These are phyloP conservation scores for Rhizophora mangle DNA, from an alignment of 345 rosid genomes.

Conservation along the genomic window DNA sequence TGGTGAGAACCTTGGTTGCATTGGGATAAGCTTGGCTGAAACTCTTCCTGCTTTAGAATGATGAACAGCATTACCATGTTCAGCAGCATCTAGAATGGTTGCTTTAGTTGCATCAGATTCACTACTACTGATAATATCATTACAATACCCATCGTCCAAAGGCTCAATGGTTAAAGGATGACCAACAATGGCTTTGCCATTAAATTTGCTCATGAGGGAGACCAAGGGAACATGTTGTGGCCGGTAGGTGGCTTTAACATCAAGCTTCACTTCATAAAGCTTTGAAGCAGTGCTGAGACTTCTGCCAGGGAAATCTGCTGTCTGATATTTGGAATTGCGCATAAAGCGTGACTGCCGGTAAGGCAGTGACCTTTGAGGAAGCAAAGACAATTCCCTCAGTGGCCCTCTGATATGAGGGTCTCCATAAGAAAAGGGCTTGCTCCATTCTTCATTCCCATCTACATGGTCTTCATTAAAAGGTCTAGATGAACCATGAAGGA, in stretches of 20 bases:
- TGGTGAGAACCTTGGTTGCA: conserved; percentile 8
- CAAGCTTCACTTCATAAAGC: conserved; percentile 66
- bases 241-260: conserved; percentile 64
- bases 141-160: conserved; percentile 38
- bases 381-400: conserved; percentile 33
- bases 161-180: conserved; percentile 67
- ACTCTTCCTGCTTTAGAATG: conserved; percentile 32
- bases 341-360: conserved; percentile 55
- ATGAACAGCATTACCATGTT: conserved; percentile 22
- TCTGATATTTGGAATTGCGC: conserved; percentile 43
- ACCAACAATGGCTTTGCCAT: conserved; percentile 81
- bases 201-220: conserved; percentile 79
- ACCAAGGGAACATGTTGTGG: conserved; percentile 79
- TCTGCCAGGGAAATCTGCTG: conserved; percentile 40
- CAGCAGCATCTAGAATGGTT: conserved; percentile 1
- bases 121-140: conserved; percentile 24
- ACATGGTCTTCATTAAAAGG: conserved; percentile 25
- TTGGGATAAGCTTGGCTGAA: conserved; percentile 30
- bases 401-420: conserved; percentile 35
- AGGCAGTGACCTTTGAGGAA: conserved; percentile 54
- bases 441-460: conserved; percentile 35
- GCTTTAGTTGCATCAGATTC: conserved; percentile 19
- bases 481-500: conserved; percentile 19
- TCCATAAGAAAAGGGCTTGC: conserved; percentile 30
- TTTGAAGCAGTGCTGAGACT: conserved; percentile 29